Conservation (phyloP, 1,284 basidiomycete species). For the Puccinia triticina region DNA sequence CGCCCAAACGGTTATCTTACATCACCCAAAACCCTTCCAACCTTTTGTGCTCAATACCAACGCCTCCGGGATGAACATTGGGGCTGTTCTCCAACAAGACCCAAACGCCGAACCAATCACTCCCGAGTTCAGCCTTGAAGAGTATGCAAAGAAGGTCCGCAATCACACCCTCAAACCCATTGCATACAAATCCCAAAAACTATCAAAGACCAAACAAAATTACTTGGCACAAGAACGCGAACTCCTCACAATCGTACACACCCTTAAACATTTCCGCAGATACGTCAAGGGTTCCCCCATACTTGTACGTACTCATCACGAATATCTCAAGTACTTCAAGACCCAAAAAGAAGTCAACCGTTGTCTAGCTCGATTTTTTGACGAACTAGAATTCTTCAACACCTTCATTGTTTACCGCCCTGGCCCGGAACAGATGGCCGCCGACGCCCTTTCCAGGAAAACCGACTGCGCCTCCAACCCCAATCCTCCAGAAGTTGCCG, state of each 20-base stretch:
- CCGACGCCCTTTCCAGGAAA: slow-evolving; percentile 23
- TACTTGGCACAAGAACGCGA: slow-evolving; percentile 19
- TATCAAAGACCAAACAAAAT: slow-evolving; percentile 18
- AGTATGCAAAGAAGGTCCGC: not conserved
- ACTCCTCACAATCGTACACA: slow-evolving; percentile 21
- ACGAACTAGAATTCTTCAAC: slow-evolving; percentile 25
- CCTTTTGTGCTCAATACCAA: not conserved
- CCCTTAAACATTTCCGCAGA: slow-evolving; percentile 18
- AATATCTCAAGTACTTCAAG: slow-evolving; percentile 35
- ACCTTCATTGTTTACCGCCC: slow-evolving; percentile 15
- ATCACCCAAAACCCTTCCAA: slow-evolving; percentile 28
- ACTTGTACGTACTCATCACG: not conserved
- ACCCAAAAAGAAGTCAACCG: slow-evolving; percentile 21
- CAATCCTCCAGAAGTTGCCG: not conserved
- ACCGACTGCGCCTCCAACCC: not conserved
- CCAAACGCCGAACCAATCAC: not conserved
- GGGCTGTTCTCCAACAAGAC: slow-evolving; percentile 34
- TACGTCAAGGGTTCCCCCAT: slow-evolving; percentile 32
- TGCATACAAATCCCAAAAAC: slow-evolving; percentile 14
- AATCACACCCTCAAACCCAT: not conserved
- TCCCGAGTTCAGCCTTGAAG: not conserved
- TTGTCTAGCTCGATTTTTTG: not conserved
- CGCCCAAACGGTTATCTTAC: not conserved
- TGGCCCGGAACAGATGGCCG: slow-evolving; percentile 26
- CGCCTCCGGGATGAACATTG: slow-evolving; percentile 19